phyloP scores from a whole-genome alignment of 73 alveolate species.

The Tetrahymena malaccensis region DNA sequence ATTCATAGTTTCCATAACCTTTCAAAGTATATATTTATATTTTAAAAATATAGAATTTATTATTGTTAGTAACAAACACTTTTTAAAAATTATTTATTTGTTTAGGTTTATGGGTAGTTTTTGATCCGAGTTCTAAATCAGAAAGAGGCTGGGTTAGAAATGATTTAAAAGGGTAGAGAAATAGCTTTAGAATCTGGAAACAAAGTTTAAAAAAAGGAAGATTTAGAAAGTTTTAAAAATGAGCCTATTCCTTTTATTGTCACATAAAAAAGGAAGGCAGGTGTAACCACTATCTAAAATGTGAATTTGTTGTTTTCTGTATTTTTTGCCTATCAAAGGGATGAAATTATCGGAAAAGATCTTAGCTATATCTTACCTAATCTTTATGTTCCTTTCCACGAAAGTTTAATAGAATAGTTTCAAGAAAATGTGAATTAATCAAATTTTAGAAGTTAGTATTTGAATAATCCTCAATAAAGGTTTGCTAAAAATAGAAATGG shows the following conservation, averaged over 20 bases:
- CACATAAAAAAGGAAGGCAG: conserved; percentile 5
- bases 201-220: background rate
- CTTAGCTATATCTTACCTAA: conserved; percentile 10
- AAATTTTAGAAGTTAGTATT: conserved; percentile 11
- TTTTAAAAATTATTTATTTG: too few species aligned
- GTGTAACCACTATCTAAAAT: background rate
- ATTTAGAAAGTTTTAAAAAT: background rate
- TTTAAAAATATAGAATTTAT: too few species aligned
- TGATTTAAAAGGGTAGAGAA: conserved; percentile 49
- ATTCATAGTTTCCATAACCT: conserved; percentile 63
- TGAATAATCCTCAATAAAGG: background rate
- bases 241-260: conserved; percentile 6
- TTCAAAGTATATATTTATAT: conserved; percentile 40
- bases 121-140: conserved; percentile 74
- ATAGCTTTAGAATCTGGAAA: background rate
- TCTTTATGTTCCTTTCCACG: conserved; percentile 7
- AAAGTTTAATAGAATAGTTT: background rate
- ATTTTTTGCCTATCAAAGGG: conserved; percentile 15
- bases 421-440: conserved; percentile 2
- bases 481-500: conserved; percentile 23
- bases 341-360: conserved; percentile 12
- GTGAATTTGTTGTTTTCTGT: conserved; percentile 5
- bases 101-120: conserved; percentile 61
- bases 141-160: conserved; percentile 75
- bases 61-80: too few species aligned